A percentile compares a stretch with the other conserved stretches of the same genome.
These are phyloP conservation scores for Dalbergia oliveri DNA, from an alignment of 306 rosid species.

Conservation along the genomic window DNA sequence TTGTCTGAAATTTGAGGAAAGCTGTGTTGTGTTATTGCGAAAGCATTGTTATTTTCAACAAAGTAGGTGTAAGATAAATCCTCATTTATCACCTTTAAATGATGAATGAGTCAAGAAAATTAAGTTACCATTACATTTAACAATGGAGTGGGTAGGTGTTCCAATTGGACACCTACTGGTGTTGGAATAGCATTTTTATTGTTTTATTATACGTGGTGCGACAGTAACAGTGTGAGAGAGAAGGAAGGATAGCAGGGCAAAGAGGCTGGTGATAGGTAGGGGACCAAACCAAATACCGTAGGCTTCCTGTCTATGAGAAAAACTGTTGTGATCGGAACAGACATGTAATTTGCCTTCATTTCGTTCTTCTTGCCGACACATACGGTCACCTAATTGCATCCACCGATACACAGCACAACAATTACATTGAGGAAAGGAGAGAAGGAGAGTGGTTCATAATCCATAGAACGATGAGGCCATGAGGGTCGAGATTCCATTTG, in stretches of 20 bases:
- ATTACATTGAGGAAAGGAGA: neutral
- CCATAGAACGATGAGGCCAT: neutral
- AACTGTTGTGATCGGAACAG: conserved; percentile 55
- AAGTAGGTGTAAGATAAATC: no score
- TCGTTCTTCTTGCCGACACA: conserved; percentile 55
- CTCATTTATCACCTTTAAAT: no score
- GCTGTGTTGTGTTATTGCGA: neutral
- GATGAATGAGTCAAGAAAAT: no score
- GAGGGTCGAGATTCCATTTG: neutral
- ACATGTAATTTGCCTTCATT: conserved; percentile 46
- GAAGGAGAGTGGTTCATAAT: no score
- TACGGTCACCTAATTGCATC: neutral
- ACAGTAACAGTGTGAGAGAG: neutral
- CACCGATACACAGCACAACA: neutral
- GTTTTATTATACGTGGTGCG: neutral
- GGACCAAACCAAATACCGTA: conserved; percentile 41
- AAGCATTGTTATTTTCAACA: no score
- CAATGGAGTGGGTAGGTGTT: no score
- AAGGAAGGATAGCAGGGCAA: neutral
- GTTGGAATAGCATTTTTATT: no score
- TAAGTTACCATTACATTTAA: no score
- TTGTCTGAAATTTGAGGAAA: neutral
- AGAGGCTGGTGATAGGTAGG: neutral
- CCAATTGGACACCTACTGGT: no score
- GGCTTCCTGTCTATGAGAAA: conserved; percentile 36